Conservation (phyloP, 2,329 filamentous ascomycete species). For the Rhexocercosporidium sp. region DNA sequence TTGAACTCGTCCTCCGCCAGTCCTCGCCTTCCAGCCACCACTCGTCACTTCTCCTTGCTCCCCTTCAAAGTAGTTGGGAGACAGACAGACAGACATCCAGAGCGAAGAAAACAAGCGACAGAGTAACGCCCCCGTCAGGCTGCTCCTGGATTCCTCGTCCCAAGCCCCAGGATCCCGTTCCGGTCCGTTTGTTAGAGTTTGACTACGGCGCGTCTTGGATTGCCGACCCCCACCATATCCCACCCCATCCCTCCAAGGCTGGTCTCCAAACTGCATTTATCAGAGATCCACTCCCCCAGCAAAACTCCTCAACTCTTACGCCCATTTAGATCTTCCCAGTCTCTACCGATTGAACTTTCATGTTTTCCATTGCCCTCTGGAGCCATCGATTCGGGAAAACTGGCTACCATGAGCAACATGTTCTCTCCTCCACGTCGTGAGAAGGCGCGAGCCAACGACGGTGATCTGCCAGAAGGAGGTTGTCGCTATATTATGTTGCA, state of each 20-base stretch:
- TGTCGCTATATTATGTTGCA: constrained; percentile 64
- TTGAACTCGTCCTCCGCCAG: background rate
- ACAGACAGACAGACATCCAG: background rate
- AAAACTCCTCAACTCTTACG: constrained; percentile 12
- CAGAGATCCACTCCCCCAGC: constrained; percentile 19
- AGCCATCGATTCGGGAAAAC: constrained; percentile 32
- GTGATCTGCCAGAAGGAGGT: constrained; percentile 59
- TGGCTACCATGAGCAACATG: constrained; percentile 32
- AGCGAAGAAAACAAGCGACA: background rate
- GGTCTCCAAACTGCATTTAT: constrained; percentile 22
- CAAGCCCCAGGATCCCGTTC: constrained; percentile 6
- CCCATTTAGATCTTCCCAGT: constrained; percentile 19
- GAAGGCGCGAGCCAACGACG: constrained; percentile 44
- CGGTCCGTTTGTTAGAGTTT: constrained; percentile 11
- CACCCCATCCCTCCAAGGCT: constrained; percentile 17
- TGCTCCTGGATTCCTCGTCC: background rate
- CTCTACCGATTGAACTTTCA: constrained; percentile 28
- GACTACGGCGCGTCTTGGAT: constrained; percentile 1
- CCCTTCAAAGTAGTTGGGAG: background rate
- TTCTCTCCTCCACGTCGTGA: constrained; percentile 40
- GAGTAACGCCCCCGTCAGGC: background rate
- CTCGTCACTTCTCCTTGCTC: background rate
- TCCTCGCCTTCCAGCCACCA: constrained; percentile 6
- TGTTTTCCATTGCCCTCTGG: constrained; percentile 34
- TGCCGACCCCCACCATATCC: constrained; percentile 13